Base-by-base conservation (phyloP, 371 early-diverging fungal genomes). In the Saksenaea oblongispora region DNA sequence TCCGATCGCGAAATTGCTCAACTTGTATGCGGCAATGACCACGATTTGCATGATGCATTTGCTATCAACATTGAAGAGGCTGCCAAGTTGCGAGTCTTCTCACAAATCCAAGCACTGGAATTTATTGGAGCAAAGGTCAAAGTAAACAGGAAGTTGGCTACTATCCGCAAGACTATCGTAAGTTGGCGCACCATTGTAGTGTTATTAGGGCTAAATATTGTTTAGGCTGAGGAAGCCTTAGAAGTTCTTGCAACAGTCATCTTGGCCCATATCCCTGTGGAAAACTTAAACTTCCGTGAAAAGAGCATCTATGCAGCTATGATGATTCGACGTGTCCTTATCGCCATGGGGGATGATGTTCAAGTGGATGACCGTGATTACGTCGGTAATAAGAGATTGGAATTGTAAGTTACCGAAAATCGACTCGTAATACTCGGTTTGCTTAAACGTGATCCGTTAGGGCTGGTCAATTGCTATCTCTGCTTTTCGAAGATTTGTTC, bases 401-500 rank as follows among this genome's bases (percentile, higher is more conserved):
- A 99, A 84, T 84, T 99, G 90, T 91, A 80, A 74, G 88, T 80
- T 13, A 14, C 11, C 39, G 22, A 55, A 41, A 44, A 27, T 26
- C 37, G 13, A 14, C n/a, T 9, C 5, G n/a, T 11, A 18, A 44
- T 24, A 22, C 13, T 42, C 8, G 7, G 2, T 37, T 26, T 47
- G 15, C n/a, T 61, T 34, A 27, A 17, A 58, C 17, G 37, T n/a
- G 1, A 13, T 41, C 7, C 7, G 24, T 31, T 77, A 92, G 93
- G 70, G 99, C 99, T 26, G 99, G 99, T 39, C 98, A 99, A 71
- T 80, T 99, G 59, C 80, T 99, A 0, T 91, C 96, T 0, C 87
- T 99, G 39, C 83, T 99, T 44, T 99, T 99, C 74, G 99, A 99
- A 83, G 99, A 99, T 89, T 80, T 98, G 67, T 99, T 99, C 87